These are phyloP conservation scores for Penicillium parvum DNA, from an alignment of 495 filamentous ascomycete species.

Conservation along the genomic window DNA sequence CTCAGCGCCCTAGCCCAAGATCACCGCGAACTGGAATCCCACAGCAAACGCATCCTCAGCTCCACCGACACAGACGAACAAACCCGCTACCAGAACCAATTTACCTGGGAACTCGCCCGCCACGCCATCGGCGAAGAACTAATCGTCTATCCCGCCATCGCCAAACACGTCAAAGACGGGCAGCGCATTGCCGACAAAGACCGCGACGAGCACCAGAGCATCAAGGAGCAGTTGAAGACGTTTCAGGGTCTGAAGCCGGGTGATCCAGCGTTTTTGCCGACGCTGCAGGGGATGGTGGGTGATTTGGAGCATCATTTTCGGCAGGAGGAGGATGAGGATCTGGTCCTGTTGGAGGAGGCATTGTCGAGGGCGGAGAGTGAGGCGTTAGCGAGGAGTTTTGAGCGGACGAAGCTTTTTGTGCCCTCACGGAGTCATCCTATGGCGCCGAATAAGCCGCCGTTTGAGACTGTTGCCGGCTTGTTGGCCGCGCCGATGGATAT, in stretches of 20 bases:
- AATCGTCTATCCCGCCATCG: slow-evolving; percentile 61
- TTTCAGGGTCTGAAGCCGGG: slow-evolving; percentile 51
- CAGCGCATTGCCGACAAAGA: slow-evolving; percentile 49
- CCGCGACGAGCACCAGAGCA: slow-evolving; percentile 52
- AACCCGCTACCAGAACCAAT: slow-evolving; percentile 55
- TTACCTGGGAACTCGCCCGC: slow-evolving; percentile 64
- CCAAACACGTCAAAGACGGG: slow-evolving; percentile 51
- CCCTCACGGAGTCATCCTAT: slow-evolving; percentile 52
- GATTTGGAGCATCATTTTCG: slow-evolving; percentile 51
- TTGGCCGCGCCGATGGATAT: slow-evolving; percentile 26
- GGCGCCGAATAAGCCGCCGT: slow-evolving; percentile 22
- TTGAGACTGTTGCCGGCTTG: slow-evolving; percentile 23
- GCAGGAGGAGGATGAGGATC: slow-evolving; percentile 53
- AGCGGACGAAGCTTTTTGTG: slow-evolving; percentile 55
- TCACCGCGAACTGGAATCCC: slow-evolving; percentile 54
- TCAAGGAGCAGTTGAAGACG: slow-evolving; percentile 54
- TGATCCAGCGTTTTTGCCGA: slow-evolving; percentile 45
- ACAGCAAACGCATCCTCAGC: slow-evolving; percentile 50
- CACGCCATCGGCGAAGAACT: slow-evolving; percentile 61
- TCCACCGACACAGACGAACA: slow-evolving; percentile 45
- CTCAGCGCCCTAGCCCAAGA: slow-evolving; percentile 54
- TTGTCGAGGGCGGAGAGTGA: slow-evolving; percentile 37
- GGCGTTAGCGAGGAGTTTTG: slow-evolving; percentile 46
- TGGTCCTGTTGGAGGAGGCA: slow-evolving; percentile 48
- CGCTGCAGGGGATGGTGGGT: slow-evolving; percentile 45